phyloP scores from a whole-genome alignment of 2,329 filamentous ascomycete species.

The Aschersonia sp. region DNA sequence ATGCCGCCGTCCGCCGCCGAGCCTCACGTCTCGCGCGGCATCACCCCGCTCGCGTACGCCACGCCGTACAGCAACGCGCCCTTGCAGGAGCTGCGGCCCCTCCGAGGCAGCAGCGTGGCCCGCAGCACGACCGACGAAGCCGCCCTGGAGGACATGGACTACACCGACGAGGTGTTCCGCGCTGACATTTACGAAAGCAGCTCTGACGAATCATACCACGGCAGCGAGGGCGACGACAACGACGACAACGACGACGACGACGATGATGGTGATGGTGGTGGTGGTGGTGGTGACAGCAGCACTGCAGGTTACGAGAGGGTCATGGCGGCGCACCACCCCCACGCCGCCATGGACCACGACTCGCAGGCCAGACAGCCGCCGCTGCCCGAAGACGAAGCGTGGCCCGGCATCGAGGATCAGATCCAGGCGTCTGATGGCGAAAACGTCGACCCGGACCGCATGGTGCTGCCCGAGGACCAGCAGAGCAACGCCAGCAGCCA shows the following conservation, averaged over 20 bases:
- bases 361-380: conserved; percentile 11
- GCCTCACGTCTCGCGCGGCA: conserved; percentile 14
- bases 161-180: conserved; percentile 21
- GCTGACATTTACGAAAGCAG: conserved; percentile 21
- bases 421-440: conserved; percentile 32
- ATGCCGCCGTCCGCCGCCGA: conserved; percentile 20
- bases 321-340: conserved; percentile 9
- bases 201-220: conserved; percentile 19
- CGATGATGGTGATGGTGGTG: conserved; percentile 11
- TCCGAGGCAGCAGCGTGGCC: conserved; percentile 14
- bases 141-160: conserved; percentile 13
- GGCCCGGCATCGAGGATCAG: conserved; percentile 40
- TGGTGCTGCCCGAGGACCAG: conserved; percentile 11
- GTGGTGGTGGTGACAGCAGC: conserved; percentile 13
- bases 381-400: conserved; percentile 38
- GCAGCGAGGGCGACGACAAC: conserved; percentile 11
- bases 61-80: conserved; percentile 57
- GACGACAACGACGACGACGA: conserved; percentile 10
- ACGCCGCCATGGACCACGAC: conserved; percentile 5
- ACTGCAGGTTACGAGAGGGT: conserved; percentile 12
- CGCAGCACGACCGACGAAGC: conserved; percentile 9
- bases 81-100: conserved; percentile 22
- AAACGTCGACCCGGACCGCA: conserved; percentile 29
- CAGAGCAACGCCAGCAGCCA: conserved; percentile 29
- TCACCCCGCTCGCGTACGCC: conserved; percentile 56